These are phyloP conservation scores for Cyclotella kingstonii DNA, from an alignment of 108 stramenopile genomes.

Conservation along the genomic window DNA sequence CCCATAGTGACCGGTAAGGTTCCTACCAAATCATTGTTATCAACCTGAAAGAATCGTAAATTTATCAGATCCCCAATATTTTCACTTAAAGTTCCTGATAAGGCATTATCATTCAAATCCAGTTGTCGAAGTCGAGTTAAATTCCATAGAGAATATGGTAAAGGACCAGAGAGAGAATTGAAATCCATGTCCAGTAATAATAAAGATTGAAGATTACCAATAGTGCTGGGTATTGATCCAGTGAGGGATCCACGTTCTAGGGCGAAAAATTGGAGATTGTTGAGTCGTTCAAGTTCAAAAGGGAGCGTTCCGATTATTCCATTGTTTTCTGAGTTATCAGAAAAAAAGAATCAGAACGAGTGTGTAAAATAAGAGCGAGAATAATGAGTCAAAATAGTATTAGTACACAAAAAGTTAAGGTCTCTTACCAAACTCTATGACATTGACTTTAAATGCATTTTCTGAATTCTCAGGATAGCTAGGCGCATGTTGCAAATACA, in stretches of 20 bases:
- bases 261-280: slow-evolving; percentile 40
- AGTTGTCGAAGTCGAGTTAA: slow-evolving; percentile 54
- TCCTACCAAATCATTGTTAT: slow-evolving; percentile 60
- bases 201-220: slow-evolving; percentile 30
- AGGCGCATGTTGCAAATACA: no score
- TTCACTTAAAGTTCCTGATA: slow-evolving; percentile 55
- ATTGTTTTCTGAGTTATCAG: slow-evolving; percentile 45
- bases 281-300: slow-evolving; percentile 44
- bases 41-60: slow-evolving; percentile 63
- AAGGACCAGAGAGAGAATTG: slow-evolving; percentile 48
- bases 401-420: background rate
- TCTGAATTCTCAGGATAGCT: slow-evolving; percentile 9
- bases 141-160: slow-evolving; percentile 48
- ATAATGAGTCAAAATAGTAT: no score
- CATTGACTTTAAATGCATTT: slow-evolving; percentile 15
- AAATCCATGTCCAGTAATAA: slow-evolving; percentile 61
- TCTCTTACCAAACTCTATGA: slow-evolving; percentile 10
- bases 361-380: no score
- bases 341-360: background rate
- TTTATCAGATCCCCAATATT: slow-evolving; percentile 44
- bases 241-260: slow-evolving; percentile 57
- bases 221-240: slow-evolving; percentile 57
- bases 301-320: slow-evolving; percentile 61
- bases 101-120: slow-evolving; percentile 73
- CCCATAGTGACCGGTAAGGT: slow-evolving; percentile 44